Percentiles rank a stretch among this genome's conserved stretches.
These are phyloP conservation scores for Aureobasidium subglaciale DNA, from an alignment of 2,329 filamentous ascomycete genomes.

Conservation along the genomic window DNA sequence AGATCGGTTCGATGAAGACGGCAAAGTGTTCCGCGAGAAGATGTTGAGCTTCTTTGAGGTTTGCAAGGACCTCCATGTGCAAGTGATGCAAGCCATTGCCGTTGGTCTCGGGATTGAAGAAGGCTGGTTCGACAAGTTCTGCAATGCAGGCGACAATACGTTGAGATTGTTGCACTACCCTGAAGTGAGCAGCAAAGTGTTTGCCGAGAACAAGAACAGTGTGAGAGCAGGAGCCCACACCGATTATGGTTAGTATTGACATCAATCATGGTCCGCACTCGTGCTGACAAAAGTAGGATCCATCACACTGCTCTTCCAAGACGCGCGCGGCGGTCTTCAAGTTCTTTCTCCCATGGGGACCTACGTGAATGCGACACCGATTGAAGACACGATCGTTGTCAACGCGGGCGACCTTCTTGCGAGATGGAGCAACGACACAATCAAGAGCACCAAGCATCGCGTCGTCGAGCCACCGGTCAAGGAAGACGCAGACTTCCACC, in stretches of 20 bases:
- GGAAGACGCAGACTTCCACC: constrained; percentile 51
- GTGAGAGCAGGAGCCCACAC: constrained; percentile 69
- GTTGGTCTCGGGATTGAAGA: constrained; percentile 62
- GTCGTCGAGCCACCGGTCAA: constrained; percentile 72
- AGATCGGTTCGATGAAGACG: constrained; percentile 38
- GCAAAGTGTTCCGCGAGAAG: constrained; percentile 59
- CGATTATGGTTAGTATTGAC: constrained; percentile 45
- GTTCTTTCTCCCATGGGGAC: constrained; percentile 59
- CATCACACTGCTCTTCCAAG: constrained; percentile 49
- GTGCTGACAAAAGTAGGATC: constrained; percentile 24
- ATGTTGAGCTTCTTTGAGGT: constrained; percentile 70
- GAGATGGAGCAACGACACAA: constrained; percentile 84
- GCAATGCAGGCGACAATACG: constrained; percentile 61
- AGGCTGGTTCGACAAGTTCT: constrained; percentile 70
- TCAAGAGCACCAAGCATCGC: constrained; percentile 83
- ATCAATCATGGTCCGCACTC: too few relatives aligned
- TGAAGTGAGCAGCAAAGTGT: constrained; percentile 50
- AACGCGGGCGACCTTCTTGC: constrained; percentile 84
- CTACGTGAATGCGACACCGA: constrained; percentile 78
- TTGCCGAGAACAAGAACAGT: constrained; percentile 43
- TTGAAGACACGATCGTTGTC: constrained; percentile 72
- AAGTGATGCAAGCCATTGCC: constrained; percentile 59
- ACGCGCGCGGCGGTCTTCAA: constrained; percentile 51
- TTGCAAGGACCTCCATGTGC: constrained; percentile 66
- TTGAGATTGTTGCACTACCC: constrained; percentile 45